Base-by-base conservation (phyloP, 495 filamentous ascomycete species). In the Penicillium coffeae region DNA sequence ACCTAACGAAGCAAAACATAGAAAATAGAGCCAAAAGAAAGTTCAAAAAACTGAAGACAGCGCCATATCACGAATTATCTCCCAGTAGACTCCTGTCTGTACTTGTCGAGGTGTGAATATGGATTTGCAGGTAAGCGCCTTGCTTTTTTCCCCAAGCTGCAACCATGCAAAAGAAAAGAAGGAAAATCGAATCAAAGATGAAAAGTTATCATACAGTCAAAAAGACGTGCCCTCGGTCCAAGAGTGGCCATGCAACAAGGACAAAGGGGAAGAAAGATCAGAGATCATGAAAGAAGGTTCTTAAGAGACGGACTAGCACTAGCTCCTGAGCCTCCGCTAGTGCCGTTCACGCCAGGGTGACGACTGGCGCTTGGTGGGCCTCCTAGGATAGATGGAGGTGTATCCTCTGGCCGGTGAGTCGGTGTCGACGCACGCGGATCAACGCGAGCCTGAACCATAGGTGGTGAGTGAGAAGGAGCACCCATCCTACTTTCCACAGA, bases 251-350 rank as follows among this genome's bases (percentile, higher is more conserved):
- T 4, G 40, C 16, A 35, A 27, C 22, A 39, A 38, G 25, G 18
- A 27, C 25, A 1, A 33, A 39, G 41, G 30, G 14, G 13, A n/a
- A 36, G 40, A 35, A 34, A 40, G 14, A 22, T 21, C 33, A 15
- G 32, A 18, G 16, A 51, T 71, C 62, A 89, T 22, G 82, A 87
- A 27, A 90, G 74, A 44, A 91, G 64, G 58, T 91, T 89, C 53
- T 84, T 80, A 48, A 91, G 60, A 20, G 86, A 89, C 12, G 87
- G 86, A 52, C 83, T 89, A 27, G 86, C 84, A 48, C 87, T 91
- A 4, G 87, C 87, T 3, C 70, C 65, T 37, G 70, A 66, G 14
- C 64, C 60, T 3, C 64, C 50, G 33, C 50, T 61, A 15, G 68
- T 62, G 12, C 67, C 72, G 18, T 68, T 72, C 38, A 62, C 56